Conservation (phyloP, 2,329 filamentous ascomycete genomes). For the Arthrinium puccinioides region DNA sequence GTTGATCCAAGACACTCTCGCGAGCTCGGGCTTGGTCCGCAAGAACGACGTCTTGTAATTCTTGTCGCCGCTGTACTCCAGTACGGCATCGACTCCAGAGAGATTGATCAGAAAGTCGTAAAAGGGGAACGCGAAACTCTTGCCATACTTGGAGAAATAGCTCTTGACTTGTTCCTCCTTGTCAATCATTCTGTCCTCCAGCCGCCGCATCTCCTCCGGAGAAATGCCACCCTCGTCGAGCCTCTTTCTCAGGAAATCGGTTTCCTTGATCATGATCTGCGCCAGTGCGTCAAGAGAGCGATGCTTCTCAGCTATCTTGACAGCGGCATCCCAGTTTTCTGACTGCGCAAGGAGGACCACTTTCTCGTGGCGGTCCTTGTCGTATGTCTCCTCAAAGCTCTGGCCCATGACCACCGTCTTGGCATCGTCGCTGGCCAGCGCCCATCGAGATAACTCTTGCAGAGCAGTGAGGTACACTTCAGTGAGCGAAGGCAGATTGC, state of each 20-base stretch:
- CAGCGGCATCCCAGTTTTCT: slow-evolving; percentile 50
- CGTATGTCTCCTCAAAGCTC: slow-evolving; percentile 40
- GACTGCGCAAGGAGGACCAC: slow-evolving; percentile 46
- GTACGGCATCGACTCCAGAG: slow-evolving; percentile 57
- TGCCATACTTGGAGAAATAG: slow-evolving; percentile 57
- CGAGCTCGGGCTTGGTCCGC: slow-evolving; percentile 61
- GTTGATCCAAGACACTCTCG: slow-evolving; percentile 90
- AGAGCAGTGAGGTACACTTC: slow-evolving; percentile 49
- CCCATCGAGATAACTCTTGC: slow-evolving; percentile 46
- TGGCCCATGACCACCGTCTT: slow-evolving; percentile 34
- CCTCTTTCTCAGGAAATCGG: slow-evolving; percentile 32
- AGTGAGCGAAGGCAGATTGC: slow-evolving; percentile 42
- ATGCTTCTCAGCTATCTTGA: slow-evolving; percentile 52
- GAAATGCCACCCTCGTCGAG: slow-evolving; percentile 23
- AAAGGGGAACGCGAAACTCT: slow-evolving; percentile 65
- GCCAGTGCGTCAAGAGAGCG: slow-evolving; percentile 47
- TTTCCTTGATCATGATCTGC: slow-evolving; percentile 47
- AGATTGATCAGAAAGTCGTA: slow-evolving; percentile 71
- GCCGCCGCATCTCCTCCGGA: slow-evolving; percentile 27
- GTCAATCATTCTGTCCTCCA: slow-evolving; percentile 35
- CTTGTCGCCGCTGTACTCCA: slow-evolving; percentile 65
- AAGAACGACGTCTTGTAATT: slow-evolving; percentile 72
- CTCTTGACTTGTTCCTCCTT: slow-evolving; percentile 39
- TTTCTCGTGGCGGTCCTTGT: slow-evolving; percentile 43
- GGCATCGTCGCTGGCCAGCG: slow-evolving; percentile 34